phyloP scores from a whole-genome alignment of 2,329 filamentous ascomycete genomes.

The Pestalotiopsis fici region DNA sequence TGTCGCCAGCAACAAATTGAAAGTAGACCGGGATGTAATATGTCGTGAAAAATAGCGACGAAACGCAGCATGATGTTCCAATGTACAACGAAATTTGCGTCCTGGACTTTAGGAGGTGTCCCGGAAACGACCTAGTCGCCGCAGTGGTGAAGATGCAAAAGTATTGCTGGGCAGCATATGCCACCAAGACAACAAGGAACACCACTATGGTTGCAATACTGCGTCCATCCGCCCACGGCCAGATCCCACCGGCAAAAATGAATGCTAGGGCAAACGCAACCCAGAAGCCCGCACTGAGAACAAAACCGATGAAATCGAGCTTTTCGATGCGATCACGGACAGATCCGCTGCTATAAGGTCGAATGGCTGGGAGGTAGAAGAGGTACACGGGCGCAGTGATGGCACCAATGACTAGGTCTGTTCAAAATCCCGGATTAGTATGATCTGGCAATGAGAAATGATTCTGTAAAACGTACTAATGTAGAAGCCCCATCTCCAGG shows the following conservation, averaged over 20 bases:
- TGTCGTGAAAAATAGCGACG: conserved; percentile 28
- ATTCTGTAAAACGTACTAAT: conserved; percentile 35
- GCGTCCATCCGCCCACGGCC: conserved; percentile 43
- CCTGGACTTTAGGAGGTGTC: conserved; percentile 24
- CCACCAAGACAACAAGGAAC: conserved; percentile 38
- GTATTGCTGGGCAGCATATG: conserved; percentile 47
- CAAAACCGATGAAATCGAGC: conserved; percentile 45
- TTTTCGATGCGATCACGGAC: conserved; percentile 25
- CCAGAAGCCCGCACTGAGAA: conserved; percentile 41
- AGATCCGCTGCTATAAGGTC: conserved; percentile 15
- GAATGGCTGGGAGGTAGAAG: conserved; percentile 26
- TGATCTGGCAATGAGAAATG: neutral
- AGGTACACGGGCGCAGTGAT: conserved; percentile 29
- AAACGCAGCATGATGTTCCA: conserved; percentile 25
- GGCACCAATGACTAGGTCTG: conserved; percentile 44
- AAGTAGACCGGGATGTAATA: conserved; percentile 57
- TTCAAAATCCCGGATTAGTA: neutral
- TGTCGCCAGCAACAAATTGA: conserved; percentile 44
- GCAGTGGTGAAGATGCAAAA: conserved; percentile 39
- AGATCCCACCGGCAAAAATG: conserved; percentile 50
- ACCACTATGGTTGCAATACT: conserved; percentile 48
- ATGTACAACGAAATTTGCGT: conserved; percentile 38
- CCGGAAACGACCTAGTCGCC: conserved; percentile 43
- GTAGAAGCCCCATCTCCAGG: conserved; percentile 50
- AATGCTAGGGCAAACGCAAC: conserved; percentile 47